These are phyloP conservation scores for Camellia granthamiana DNA, from an alignment of 148 eudicot species.

Conservation along the genomic window DNA sequence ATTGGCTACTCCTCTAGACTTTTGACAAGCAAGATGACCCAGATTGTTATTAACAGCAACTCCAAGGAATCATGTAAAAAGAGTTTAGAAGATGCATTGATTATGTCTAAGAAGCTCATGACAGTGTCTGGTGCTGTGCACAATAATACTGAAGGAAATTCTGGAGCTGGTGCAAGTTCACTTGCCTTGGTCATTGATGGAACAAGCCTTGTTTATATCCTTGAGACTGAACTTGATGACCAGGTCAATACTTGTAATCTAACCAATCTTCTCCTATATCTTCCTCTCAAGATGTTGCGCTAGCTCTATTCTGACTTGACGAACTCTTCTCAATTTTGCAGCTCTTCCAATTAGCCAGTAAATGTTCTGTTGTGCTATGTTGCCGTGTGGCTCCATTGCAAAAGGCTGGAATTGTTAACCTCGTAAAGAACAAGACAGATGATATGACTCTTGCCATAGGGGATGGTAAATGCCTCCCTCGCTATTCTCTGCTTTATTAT, in stretches of 20 bases:
- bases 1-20: conserved; percentile 95
- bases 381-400: conserved; percentile 99
- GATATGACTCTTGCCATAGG: conserved; percentile 98
- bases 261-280: not conserved
- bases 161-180: conserved; percentile 27
- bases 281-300: not conserved
- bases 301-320: conserved; percentile 5
- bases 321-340: conserved; percentile 31
- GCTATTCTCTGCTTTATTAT: not conserved
- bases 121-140: conserved; percentile 25
- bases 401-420: conserved; percentile 95
- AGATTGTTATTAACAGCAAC: conserved; percentile 73
- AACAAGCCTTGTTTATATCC: conserved; percentile 88
- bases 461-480: conserved; percentile 57
- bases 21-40: conserved; percentile 68
- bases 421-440: conserved; percentile 81
- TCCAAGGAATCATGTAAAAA: conserved; percentile 71
- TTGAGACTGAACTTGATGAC: conserved; percentile 90
- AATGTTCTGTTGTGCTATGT: conserved; percentile 86
- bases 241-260: conserved; percentile 46
- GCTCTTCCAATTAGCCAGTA: conserved; percentile 78
- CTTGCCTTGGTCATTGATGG: conserved; percentile 90
- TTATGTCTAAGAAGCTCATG: conserved; percentile 29
- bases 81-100: conserved; percentile 64
- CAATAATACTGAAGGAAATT: conserved; percentile 27